Evolutionary conservation across 148 eudicot species (phyloP), one percentile per base, ranked within the genome.

Genomic region (Diospyros lotus): DNA sequence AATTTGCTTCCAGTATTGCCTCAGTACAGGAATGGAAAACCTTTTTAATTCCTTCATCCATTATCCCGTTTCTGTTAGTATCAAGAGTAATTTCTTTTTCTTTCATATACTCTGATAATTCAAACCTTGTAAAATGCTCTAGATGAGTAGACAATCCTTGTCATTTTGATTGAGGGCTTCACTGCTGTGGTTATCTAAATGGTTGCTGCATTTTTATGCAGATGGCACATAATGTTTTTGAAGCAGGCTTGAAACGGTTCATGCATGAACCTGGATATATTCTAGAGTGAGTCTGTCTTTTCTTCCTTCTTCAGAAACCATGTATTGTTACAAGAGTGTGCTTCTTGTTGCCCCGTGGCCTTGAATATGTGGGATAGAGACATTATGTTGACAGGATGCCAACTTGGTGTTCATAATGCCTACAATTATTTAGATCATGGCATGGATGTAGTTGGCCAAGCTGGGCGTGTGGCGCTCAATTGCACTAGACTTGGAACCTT

Each of bases 251-350:
- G 75, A 96, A 96, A 80, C 90, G 89, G 50, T 96, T 91, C 79
- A 96, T 96, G 98, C 98, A 93, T 56, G 94, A 93, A 83, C 95
- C 99, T 53, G 93, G 86, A 75, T 96, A 96, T 85, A 91, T 96
- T 75, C 97, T 96, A 63, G 99, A 96, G 99, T 96, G 82, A 91
- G 99, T 86, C 52, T 13, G 42, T 8, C 42, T 46, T 64, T 67
- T 79, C 66, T 61, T 73, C 76, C 73, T 6, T 73, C 74, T 64
- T 58, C 43, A 48, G 40, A 56, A 56, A 46, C 58, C 13, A 42
- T 45, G 6, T 4, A 42, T 45, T 10, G 4, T 4, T 3, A 9
- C 41, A 50, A 28, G 71, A 58, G 12, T 43, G n/a, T 72, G 52
- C n/a, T 48, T 73, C 44, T 10, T 14, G 12, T 3, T 46, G 45